Percentiles rank a stretch among this genome's conserved stretches.
These are phyloP conservation scores for Lepidium campestre DNA, from an alignment of 441 rosid species.

Conservation along the genomic window DNA sequence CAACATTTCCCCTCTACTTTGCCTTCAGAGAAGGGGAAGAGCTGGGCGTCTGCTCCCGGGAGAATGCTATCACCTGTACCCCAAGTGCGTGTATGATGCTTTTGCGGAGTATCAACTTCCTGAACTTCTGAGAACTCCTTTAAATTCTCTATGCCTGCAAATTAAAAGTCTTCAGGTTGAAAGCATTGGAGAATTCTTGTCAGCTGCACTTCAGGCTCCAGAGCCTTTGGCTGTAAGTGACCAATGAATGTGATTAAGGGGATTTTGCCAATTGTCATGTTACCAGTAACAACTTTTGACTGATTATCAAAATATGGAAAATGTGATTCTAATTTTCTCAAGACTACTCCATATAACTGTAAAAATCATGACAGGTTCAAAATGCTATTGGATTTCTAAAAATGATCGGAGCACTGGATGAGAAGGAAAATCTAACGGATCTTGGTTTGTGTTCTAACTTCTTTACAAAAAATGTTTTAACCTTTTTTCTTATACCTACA, in stretches of 20 bases:
- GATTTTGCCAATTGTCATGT: neutral
- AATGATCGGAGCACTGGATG: slow-evolving; percentile 90
- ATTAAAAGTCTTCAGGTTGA: slow-evolving; percentile 91
- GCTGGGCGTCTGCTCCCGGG: slow-evolving; percentile 98
- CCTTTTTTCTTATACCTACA: neutral
- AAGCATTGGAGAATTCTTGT: slow-evolving; percentile 88
- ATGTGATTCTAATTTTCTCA: neutral
- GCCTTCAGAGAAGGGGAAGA: slow-evolving; percentile 84
- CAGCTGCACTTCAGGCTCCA: slow-evolving; percentile 97
- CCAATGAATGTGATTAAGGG: neutral
- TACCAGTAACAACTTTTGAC: neutral
- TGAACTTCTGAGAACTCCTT: slow-evolving; percentile 95
- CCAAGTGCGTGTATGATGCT: slow-evolving; percentile 87
- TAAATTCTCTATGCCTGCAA: slow-evolving; percentile 99
- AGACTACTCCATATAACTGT: neutral
- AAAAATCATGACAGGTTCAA: slow-evolving; percentile 60
- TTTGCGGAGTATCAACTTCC: slow-evolving; percentile 98
- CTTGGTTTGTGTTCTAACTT: slow-evolving; percentile 61
- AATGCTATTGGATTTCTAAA: slow-evolving; percentile 90
- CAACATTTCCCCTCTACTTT: slow-evolving; percentile 7
- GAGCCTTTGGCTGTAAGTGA: slow-evolving; percentile 80
- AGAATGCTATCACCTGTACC: slow-evolving; percentile 92
- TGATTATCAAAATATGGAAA: neutral
- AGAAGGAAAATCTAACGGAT: slow-evolving; percentile 82
- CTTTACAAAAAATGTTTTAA: slow-evolving; percentile 10